Conservation (phyloP, 2,329 filamentous ascomycete species). For the Cytospora piceae region DNA sequence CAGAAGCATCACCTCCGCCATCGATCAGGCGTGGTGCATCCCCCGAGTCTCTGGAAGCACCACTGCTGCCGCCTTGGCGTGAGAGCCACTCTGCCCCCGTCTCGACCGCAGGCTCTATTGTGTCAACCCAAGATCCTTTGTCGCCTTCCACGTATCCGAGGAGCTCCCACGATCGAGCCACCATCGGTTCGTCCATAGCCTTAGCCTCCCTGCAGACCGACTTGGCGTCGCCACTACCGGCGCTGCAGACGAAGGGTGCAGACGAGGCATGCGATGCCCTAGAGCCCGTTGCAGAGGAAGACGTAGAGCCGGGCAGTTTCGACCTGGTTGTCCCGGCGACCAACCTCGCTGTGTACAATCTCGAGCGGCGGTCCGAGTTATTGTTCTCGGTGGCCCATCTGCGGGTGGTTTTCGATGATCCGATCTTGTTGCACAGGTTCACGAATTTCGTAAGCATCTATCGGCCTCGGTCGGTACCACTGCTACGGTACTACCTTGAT, state of each 20-base stretch:
- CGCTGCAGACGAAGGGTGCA: slow-evolving; percentile 53
- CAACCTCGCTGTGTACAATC: slow-evolving; percentile 44
- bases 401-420: slow-evolving; percentile 33
- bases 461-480: slow-evolving; percentile 64
- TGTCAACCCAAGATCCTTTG: neutral
- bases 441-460: slow-evolving; percentile 66
- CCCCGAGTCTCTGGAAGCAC: neutral
- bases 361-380: slow-evolving; percentile 59
- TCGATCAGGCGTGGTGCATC: slow-evolving; percentile 6
- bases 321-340: slow-evolving; percentile 47
- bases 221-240: slow-evolving; percentile 28
- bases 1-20: slow-evolving; percentile 20
- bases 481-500: slow-evolving; percentile 74
- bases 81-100: slow-evolving; percentile 10
- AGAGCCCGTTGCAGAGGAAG: slow-evolving; percentile 41
- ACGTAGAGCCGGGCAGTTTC: slow-evolving; percentile 55
- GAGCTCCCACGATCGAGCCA: slow-evolving; percentile 7
- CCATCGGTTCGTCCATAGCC: slow-evolving; percentile 26
- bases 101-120: slow-evolving; percentile 5
- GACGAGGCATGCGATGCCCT: slow-evolving; percentile 60
- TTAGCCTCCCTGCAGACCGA: slow-evolving; percentile 27
- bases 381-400: slow-evolving; percentile 60
- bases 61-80: neutral
- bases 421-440: slow-evolving; percentile 53
- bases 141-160: slow-evolving; percentile 7